These are phyloP conservation scores for Hypomontagnella submonticulosa DNA, from an alignment of 495 filamentous ascomycete species.

Conservation along the genomic window DNA sequence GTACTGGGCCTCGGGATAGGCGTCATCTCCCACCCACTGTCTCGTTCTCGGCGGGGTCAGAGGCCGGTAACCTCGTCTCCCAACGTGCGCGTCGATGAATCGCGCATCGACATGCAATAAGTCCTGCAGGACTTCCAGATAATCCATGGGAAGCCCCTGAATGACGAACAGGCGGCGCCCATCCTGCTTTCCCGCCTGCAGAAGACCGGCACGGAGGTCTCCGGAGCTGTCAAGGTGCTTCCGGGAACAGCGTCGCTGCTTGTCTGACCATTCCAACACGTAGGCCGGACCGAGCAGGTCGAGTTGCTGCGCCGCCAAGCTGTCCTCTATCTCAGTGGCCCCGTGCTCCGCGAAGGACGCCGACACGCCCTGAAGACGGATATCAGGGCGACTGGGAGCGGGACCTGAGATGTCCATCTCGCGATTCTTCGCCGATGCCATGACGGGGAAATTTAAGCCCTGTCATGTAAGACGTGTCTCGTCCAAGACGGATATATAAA, in stretches of 20 bases:
- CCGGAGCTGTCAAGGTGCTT: constrained; percentile 22
- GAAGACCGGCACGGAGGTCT: constrained; percentile 22
- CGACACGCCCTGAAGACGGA: too few species aligned
- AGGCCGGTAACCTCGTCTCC: constrained; percentile 44
- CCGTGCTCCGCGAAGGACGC: not conserved
- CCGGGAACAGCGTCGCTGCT: constrained; percentile 6
- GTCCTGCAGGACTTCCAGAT: constrained; percentile 29
- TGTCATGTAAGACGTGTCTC: too few species aligned
- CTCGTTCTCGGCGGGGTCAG: constrained; percentile 5
- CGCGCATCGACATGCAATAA: constrained; percentile 41
- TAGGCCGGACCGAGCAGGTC: constrained; percentile 24
- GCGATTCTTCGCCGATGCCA: too few species aligned
- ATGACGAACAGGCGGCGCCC: constrained; percentile 44
- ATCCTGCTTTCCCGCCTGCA: not conserved
- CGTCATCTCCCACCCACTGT: not conserved
- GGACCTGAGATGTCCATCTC: too few species aligned
- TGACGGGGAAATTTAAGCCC: too few species aligned
- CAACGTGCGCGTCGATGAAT: constrained; percentile 50
- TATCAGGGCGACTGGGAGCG: too few species aligned
- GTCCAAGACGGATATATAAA: too few species aligned
- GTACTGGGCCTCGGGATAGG: constrained; percentile 11
- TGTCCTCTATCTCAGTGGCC: not conserved
- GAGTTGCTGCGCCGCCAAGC: constrained; percentile 14
- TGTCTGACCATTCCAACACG: constrained; percentile 32
- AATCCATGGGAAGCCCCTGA: constrained; percentile 41